These are phyloP conservation scores for Podospora appendiculata DNA, from an alignment of 495 filamentous ascomycete species.

Conservation along the genomic window DNA sequence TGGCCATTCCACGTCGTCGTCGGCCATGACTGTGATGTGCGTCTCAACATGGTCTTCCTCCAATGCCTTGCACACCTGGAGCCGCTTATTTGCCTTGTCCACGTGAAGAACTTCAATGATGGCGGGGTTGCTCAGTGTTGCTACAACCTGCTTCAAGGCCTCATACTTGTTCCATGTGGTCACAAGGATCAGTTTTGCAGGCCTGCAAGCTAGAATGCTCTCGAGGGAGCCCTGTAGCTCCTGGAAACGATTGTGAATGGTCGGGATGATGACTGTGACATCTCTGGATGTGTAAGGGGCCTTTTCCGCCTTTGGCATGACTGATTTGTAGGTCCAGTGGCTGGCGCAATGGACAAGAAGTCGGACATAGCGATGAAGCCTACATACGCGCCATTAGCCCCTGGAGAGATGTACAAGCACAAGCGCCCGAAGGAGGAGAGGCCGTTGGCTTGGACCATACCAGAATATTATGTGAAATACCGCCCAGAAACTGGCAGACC, in stretches of 20 bases:
- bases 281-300: constrained; percentile 40
- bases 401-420: neutral
- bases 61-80: constrained; percentile 75
- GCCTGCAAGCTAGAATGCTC: constrained; percentile 47
- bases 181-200: constrained; percentile 46
- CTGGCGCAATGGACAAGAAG: constrained; percentile 44
- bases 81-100: constrained; percentile 61
- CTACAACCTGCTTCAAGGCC: constrained; percentile 35
- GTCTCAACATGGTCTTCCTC: constrained; percentile 58
- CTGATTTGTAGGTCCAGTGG: constrained; percentile 43
- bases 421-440: neutral
- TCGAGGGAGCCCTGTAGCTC: constrained; percentile 43
- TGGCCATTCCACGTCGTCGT: constrained; percentile 86
- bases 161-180: constrained; percentile 46
- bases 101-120: constrained; percentile 36
- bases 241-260: constrained; percentile 45
- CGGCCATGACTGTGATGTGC: constrained; percentile 69
- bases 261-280: constrained; percentile 52
- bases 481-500: constrained; percentile 26
- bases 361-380: constrained; percentile 46
- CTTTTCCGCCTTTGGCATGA: constrained; percentile 32
- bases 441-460: constrained; percentile 18
- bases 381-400: constrained; percentile 16
- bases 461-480: constrained; percentile 33
- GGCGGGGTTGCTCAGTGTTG: constrained; percentile 23